Percentiles rank a stretch among this genome's conserved stretches.
Evolutionary conservation across 305 asterid genomes (phyloP).

Genomic region (Caryopteris hybrid): DNA sequence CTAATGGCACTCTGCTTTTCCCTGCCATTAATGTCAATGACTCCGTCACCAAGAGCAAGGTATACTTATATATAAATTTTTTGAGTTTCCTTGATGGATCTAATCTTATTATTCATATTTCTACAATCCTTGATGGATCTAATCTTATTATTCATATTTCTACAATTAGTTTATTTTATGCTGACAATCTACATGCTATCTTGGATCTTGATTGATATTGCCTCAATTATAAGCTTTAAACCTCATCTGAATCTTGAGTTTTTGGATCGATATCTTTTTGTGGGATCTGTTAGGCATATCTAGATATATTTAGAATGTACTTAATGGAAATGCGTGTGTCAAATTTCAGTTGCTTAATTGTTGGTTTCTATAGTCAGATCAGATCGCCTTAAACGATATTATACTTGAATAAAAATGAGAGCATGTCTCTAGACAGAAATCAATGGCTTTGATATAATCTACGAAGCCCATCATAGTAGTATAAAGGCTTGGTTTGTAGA

Average conservation of each 20-base stretch:
- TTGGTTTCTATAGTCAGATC: background rate
- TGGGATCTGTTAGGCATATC: too few relatives aligned
- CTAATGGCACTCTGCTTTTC: slow-evolving; percentile 54
- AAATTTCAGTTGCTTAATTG: too few relatives aligned
- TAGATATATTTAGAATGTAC: too few relatives aligned
- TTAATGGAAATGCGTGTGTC: too few relatives aligned
- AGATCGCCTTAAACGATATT: background rate
- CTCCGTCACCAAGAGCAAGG: slow-evolving; percentile 86
- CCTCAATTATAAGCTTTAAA: background rate
- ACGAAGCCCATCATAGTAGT: too few relatives aligned
- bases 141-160: background rate
- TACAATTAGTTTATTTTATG: background rate
- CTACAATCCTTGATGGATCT: background rate
- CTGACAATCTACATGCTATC: background rate
- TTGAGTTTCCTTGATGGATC: background rate
- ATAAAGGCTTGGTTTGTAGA: too few relatives aligned
- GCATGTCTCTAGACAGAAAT: too few relatives aligned
- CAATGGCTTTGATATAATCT: too few relatives aligned
- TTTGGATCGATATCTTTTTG: background rate
- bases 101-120: background rate
- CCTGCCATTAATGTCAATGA: slow-evolving; percentile 70
- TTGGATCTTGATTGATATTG: background rate
- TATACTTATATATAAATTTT: background rate
- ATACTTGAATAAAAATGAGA: too few relatives aligned
- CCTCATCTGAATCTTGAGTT: background rate